A percentile compares a stretch with the other conserved stretches of the same genome.
phyloP scores from a whole-genome alignment of 2,329 filamentous ascomycete genomes.

The Elsinoe ampelina region DNA sequence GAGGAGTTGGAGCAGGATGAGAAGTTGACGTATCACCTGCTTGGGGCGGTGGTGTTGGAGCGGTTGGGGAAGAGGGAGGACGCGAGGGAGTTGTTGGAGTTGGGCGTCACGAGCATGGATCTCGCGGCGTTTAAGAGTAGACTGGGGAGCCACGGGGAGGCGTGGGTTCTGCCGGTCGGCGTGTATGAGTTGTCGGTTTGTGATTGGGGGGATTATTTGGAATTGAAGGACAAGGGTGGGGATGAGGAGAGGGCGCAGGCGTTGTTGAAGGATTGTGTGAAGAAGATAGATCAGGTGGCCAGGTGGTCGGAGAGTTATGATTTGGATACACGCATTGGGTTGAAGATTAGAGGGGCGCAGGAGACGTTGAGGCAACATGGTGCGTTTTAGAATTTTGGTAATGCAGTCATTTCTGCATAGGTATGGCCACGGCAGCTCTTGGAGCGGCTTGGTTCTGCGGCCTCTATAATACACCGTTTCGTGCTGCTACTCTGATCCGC shows the following conservation, averaged over 20 bases:
- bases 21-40: conserved; percentile 55
- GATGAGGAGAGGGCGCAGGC: conserved; percentile 31
- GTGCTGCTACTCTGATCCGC: background rate
- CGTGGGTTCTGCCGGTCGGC: conserved; percentile 63
- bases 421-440: no score
- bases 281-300: conserved; percentile 57
- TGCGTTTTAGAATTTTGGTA: background rate
- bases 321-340: conserved; percentile 62
- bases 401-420: background rate
- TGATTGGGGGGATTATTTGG: conserved; percentile 56
- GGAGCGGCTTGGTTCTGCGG: no score
- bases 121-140: conserved; percentile 41
- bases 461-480: background rate
- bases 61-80: conserved; percentile 54
- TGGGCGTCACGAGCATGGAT: conserved; percentile 53
- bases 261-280: conserved; percentile 52
- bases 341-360: conserved; percentile 61
- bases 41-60: conserved; percentile 57
- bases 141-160: conserved; percentile 51
- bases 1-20: conserved; percentile 50
- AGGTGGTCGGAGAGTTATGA: conserved; percentile 59
- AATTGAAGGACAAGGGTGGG: conserved; percentile 19
- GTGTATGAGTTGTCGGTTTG: conserved; percentile 81
- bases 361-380: conserved; percentile 45
- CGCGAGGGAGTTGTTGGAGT: conserved; percentile 55